Conservation (phyloP, 2,329 filamentous ascomycete genomes). For the Paecilomyces sp. region DNA sequence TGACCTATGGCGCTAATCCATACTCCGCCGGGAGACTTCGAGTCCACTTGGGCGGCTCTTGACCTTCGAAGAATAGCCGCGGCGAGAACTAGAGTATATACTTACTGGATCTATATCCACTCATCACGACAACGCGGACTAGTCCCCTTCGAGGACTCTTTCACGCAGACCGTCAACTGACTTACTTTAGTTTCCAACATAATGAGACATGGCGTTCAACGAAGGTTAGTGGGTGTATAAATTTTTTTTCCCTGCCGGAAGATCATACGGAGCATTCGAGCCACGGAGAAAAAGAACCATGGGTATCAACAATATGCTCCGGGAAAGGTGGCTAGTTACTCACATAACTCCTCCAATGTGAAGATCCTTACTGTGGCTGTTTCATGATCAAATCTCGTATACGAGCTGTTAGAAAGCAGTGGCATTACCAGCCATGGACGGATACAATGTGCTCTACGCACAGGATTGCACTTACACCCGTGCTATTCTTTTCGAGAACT, state of each 20-base stretch:
- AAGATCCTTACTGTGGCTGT: not conserved
- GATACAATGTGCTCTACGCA: not conserved
- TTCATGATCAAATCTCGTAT: not conserved
- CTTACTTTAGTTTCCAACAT: not conserved
- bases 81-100: not conserved
- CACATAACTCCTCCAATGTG: not conserved
- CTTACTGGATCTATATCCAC: not conserved
- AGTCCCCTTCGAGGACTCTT: not conserved
- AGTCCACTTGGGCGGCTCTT: not conserved
- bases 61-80: not conserved
- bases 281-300: not conserved
- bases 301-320: not conserved
- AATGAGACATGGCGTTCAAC: not conserved
- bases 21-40: not conserved
- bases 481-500: not conserved
- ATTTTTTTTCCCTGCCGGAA: not conserved
- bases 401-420: not conserved
- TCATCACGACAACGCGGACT: not conserved
- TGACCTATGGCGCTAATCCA: not conserved
- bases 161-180: not conserved
- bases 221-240: not conserved
- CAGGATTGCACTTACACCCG: not conserved
- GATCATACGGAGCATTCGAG: not conserved
- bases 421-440: not conserved
- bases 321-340: not conserved